Percentiles rank a stretch among this genome's conserved stretches.
phyloP scores from a whole-genome alignment of 139 green algal species.

The Yamagishiella unicocca region DNA sequence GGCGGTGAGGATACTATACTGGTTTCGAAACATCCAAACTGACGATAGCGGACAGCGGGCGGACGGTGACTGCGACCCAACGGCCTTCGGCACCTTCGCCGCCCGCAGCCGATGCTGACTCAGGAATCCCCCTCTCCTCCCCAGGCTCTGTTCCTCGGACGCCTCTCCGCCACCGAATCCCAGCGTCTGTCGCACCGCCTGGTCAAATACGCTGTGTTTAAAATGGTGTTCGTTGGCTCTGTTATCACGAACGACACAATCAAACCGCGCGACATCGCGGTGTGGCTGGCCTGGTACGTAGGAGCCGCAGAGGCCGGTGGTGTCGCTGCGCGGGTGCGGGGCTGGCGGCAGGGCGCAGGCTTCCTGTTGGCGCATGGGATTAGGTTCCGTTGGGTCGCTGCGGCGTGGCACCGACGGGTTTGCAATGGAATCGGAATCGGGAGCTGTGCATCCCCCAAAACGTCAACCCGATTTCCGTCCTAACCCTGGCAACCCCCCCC shows the following conservation, averaged over 20 bases:
- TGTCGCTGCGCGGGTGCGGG: too few relatives aligned
- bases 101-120: background rate
- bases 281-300: slow-evolving; percentile 70
- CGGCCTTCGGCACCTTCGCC: background rate
- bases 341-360: too few relatives aligned
- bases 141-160: slow-evolving; percentile 61
- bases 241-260: slow-evolving; percentile 51
- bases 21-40: background rate
- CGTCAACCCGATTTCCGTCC: too few relatives aligned
- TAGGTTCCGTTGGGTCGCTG: too few relatives aligned
- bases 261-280: slow-evolving; percentile 37
- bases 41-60: background rate
- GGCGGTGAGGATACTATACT: background rate
- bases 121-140: background rate
- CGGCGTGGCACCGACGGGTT: too few relatives aligned
- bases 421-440: too few relatives aligned
- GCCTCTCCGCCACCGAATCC: slow-evolving; percentile 52
- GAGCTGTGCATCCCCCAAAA: too few relatives aligned
- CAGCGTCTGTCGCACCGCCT: slow-evolving; percentile 55
- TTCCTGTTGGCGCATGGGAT: too few relatives aligned
- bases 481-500: background rate
- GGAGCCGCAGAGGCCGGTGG: too few relatives aligned
- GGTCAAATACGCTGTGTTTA: slow-evolving; percentile 64
- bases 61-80: background rate
- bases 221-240: slow-evolving; percentile 62